Evolutionary conservation across 2,329 filamentous ascomycete genomes (phyloP).

Genomic region (Botrytis cinerea): DNA sequence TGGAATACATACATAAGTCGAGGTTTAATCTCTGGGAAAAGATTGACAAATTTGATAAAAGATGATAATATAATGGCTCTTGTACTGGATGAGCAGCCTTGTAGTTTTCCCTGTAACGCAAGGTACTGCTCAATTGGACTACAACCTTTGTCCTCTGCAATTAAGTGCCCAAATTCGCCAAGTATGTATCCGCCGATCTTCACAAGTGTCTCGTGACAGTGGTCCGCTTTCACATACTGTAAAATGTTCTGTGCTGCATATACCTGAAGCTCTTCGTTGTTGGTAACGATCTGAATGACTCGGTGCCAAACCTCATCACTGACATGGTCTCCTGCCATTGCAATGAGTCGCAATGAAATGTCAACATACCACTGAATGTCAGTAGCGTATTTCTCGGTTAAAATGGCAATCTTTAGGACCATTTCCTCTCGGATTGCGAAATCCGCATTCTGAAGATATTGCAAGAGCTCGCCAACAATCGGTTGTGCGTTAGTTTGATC

Average conservation of each 20-base stretch:
- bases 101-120: slow-evolving; percentile 86
- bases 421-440: slow-evolving; percentile 98
- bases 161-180: slow-evolving; percentile 94
- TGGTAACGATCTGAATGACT: slow-evolving; percentile 97
- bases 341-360: slow-evolving; percentile 89
- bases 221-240: slow-evolving; percentile 87
- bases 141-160: slow-evolving; percentile 87
- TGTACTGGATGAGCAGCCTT: slow-evolving; percentile 83
- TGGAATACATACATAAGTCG: slow-evolving; percentile 89
- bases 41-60: slow-evolving; percentile 96
- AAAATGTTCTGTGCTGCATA: slow-evolving; percentile 94
- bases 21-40: slow-evolving; percentile 98
- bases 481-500: slow-evolving; percentile 91
- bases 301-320: slow-evolving; percentile 99
- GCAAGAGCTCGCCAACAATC: slow-evolving; percentile 89
- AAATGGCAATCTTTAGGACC: slow-evolving; percentile 97
- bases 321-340: slow-evolving; percentile 96
- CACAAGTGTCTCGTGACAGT: slow-evolving; percentile 94
- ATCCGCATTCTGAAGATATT: slow-evolving; percentile 93
- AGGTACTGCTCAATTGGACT: slow-evolving; percentile 97
- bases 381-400: slow-evolving; percentile 97
- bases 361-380: slow-evolving; percentile 99
- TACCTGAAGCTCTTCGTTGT: slow-evolving; percentile 96
- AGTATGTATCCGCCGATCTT: slow-evolving; percentile 97
- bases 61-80: slow-evolving; percentile 92